These are phyloP conservation scores for Cymbopogon flexuosus DNA, from an alignment of 202 grass and related monocot genomes.

Conservation along the genomic window DNA sequence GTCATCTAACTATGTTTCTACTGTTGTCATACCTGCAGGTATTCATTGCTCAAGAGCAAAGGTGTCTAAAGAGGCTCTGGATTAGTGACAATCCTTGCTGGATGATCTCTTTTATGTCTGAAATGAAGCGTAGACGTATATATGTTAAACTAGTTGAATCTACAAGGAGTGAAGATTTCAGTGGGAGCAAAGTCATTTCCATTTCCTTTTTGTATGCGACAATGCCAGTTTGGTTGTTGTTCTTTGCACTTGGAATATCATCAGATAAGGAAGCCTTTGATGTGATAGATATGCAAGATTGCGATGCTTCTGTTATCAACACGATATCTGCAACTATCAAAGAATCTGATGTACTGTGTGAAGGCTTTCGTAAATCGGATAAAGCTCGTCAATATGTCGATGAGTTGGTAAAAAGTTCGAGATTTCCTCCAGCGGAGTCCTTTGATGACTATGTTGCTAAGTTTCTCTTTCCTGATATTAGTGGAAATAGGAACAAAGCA, in stretches of 20 bases:
- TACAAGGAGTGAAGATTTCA: conserved; percentile 62
- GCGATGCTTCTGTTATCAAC: conserved; percentile 62
- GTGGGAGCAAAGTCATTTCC: conserved; percentile 57
- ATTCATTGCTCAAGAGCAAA: conserved; percentile 93
- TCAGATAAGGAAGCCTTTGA: conserved; percentile 88
- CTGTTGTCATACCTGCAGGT: conserved; percentile 43
- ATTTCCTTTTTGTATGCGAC: conserved; percentile 72
- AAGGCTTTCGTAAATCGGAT: conserved; percentile 58
- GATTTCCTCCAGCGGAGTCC: conserved; percentile 69
- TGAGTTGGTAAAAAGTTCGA: conserved; percentile 57
- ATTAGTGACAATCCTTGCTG: conserved; percentile 61
- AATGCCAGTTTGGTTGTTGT: conserved; percentile 84
- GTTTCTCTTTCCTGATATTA: conserved; percentile 71
- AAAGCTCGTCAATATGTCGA: conserved; percentile 70
- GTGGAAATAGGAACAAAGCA: conserved; percentile 67
- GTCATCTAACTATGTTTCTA: conserved; percentile 39
- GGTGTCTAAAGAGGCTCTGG: conserved; percentile 80
- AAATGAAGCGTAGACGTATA: conserved; percentile 59
- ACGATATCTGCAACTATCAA: conserved; percentile 75
- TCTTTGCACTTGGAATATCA: conserved; percentile 79
- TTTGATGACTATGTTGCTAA: conserved; percentile 87
- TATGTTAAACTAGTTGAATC: conserved; percentile 76
- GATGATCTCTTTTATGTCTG: conserved; percentile 58
- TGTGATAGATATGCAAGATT: conserved; percentile 75
- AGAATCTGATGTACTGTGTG: conserved; percentile 62